Evolutionary conservation across 2,329 filamentous ascomycete species (phyloP).

Genomic region (Didymella pinodella): DNA sequence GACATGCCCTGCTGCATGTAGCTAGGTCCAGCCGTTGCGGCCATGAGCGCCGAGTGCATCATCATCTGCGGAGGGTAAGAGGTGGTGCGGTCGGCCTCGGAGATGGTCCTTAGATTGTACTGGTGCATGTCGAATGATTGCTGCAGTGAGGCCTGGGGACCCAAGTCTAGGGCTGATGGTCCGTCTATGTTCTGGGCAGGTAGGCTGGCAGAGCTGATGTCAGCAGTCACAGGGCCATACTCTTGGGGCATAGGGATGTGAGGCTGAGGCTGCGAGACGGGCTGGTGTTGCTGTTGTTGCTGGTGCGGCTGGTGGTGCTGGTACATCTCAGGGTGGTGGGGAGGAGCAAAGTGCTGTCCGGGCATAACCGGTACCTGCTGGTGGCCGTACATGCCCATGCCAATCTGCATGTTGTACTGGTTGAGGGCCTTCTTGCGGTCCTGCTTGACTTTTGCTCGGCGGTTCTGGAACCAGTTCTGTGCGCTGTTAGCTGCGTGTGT

Average conservation of each 20-base stretch:
- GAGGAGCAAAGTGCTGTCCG: constrained; percentile 25
- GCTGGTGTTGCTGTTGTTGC: constrained; percentile 13
- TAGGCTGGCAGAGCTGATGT: constrained; percentile 48
- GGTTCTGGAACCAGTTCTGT: constrained; percentile 64
- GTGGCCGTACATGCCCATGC: constrained; percentile 30
- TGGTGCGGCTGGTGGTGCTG: constrained; percentile 2
- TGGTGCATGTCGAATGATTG: constrained; percentile 47
- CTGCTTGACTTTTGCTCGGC: constrained; percentile 62
- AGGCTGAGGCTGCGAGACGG: constrained; percentile 29
- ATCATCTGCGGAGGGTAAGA: constrained; percentile 43
- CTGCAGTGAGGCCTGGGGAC: constrained; percentile 42
- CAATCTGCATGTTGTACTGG: constrained; percentile 48
- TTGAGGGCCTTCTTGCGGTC: constrained; percentile 58
- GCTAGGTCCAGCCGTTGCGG: constrained; percentile 43
- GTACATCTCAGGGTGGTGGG: constrained; percentile 20
- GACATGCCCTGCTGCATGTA: constrained; percentile 44
- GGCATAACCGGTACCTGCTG: constrained; percentile 36
- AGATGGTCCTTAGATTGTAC: constrained; percentile 44
- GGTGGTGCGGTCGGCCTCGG: constrained; percentile 41
- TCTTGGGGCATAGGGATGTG: constrained; percentile 42
- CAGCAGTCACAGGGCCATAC: constrained; percentile 40
- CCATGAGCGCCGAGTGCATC: constrained; percentile 48
- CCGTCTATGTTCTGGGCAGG: constrained; percentile 45
- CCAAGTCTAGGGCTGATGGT: constrained; percentile 43
- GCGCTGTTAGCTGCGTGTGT: constrained; percentile 39